A percentile compares a stretch with the other conserved stretches of the same genome.
These are phyloP conservation scores for Phytophthora quininea DNA, from an alignment of 352 stramenopile species.

Conservation along the genomic window DNA sequence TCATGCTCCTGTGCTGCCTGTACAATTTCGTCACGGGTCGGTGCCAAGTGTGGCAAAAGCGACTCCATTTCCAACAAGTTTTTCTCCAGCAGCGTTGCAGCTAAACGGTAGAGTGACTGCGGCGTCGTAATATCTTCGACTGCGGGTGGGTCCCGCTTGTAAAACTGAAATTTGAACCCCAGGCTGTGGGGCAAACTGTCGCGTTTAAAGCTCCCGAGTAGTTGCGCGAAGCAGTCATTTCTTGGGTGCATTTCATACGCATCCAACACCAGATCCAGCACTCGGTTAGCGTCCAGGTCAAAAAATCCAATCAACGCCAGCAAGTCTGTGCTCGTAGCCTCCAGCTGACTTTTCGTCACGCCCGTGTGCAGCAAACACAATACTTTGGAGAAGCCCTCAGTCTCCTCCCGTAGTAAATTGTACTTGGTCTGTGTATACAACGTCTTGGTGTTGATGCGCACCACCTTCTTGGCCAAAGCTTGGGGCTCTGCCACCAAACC, in stretches of 20 bases:
- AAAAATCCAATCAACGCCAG: constrained; percentile 91
- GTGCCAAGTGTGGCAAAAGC: constrained; percentile 80
- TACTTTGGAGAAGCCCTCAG: constrained; percentile 96
- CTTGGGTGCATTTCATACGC: constrained; percentile 90
- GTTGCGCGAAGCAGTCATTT: constrained; percentile 75
- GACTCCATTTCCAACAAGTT: constrained; percentile 77
- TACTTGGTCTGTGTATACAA: constrained; percentile 97
- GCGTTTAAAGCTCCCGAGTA: constrained; percentile 78
- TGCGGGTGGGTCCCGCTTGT: constrained; percentile 57
- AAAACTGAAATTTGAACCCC: constrained; percentile 95
- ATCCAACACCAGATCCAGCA: constrained; percentile 94
- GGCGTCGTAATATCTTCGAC: constrained; percentile 53
- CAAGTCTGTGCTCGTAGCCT: constrained; percentile 73
- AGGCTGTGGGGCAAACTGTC: constrained; percentile 89
- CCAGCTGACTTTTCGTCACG: constrained; percentile 64
- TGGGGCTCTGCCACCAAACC: constrained; percentile 55
- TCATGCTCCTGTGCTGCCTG: constrained; percentile 48
- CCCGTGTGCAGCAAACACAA: constrained; percentile 81
- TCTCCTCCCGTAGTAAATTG: constrained; percentile 97
- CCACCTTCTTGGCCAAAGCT: constrained; percentile 71
- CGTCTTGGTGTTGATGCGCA: constrained; percentile 88
- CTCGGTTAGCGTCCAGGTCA: constrained; percentile 96
- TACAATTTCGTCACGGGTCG: constrained; percentile 69
- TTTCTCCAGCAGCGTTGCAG: constrained; percentile 88
- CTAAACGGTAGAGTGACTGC: constrained; percentile 81